A percentile compares a stretch with the other conserved stretches of the same genome.
Evolutionary conservation across 345 rosid genomes (phyloP).

Genomic region (Heritiera littoralis): DNA sequence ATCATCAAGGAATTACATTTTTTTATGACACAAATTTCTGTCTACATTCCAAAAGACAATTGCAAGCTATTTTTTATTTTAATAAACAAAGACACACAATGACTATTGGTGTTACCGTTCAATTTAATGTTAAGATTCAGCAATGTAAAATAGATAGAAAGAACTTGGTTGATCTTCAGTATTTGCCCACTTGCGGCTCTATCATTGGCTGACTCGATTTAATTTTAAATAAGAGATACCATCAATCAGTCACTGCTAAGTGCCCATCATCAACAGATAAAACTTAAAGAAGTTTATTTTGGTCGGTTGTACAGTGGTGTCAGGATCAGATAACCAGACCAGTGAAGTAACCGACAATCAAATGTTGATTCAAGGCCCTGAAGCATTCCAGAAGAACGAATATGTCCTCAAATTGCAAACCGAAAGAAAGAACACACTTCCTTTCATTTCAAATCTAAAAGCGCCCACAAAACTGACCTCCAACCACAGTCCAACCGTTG

Average conservation of each 20-base stretch:
- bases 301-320: background rate
- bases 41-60: too few relatives aligned
- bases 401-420: background rate
- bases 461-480: background rate
- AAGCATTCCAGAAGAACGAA: too few relatives aligned
- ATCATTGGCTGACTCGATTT: background rate
- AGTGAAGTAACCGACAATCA: background rate
- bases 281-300: background rate
- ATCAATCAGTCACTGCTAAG: too few relatives aligned
- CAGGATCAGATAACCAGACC: background rate
- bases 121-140: background rate
- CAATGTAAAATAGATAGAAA: background rate
- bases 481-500: background rate
- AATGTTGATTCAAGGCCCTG: too few relatives aligned
- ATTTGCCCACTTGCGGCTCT: background rate
- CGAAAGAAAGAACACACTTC: too few relatives aligned
- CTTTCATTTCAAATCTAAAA: background rate
- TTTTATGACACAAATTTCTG: too few relatives aligned
- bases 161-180: background rate
- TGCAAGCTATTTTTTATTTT: too few relatives aligned
- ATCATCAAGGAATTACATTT: too few relatives aligned
- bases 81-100: too few relatives aligned
- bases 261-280: too few relatives aligned
- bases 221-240: background rate
- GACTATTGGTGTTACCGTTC: too few relatives aligned